Evolutionary conservation across 371 early-diverging fungal species (phyloP).

Genomic region (Capillidium heterosporum): DNA sequence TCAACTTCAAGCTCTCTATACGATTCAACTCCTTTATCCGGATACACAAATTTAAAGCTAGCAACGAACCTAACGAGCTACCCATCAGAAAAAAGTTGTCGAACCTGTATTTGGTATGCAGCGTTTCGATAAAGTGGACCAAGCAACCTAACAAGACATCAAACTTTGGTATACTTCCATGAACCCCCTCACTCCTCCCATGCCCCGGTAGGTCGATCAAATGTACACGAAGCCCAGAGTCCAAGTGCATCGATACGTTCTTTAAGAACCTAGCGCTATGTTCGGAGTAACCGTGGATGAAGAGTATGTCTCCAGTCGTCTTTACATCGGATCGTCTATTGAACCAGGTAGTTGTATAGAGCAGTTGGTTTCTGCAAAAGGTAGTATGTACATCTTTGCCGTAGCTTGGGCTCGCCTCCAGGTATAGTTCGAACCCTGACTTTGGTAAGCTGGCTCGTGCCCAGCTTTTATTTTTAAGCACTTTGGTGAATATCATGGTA

Average conservation of each 20-base stretch:
- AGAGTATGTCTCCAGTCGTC: not conserved
- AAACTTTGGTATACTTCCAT: not conserved
- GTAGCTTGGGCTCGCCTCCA: too few species aligned
- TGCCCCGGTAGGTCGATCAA: conserved; percentile 3
- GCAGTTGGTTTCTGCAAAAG: too few species aligned
- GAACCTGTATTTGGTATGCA: not conserved
- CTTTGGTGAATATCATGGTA: too few species aligned
- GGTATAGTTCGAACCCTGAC: too few species aligned
- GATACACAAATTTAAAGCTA: not conserved
- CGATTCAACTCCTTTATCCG: not conserved
- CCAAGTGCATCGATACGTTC: not conserved
- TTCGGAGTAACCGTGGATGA: not conserved
- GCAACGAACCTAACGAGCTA: not conserved
- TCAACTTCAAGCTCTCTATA: not conserved
- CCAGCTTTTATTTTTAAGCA: too few species aligned
- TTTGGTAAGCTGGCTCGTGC: too few species aligned
- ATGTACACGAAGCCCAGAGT: conserved; percentile 2
- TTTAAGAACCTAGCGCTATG: not conserved
- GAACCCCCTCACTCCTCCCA: conserved; percentile 5
- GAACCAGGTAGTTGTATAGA: too few species aligned
- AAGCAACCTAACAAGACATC: not conserved
- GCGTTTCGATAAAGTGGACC: not conserved
- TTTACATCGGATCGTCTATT: too few species aligned
- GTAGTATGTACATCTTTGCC: too few species aligned
- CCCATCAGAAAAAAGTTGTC: not conserved